A percentile compares a stretch with the other conserved stretches of the same genome.
These are phyloP conservation scores for Fulvia fulva DNA, from an alignment of 2,329 filamentous ascomycete genomes.

Conservation along the genomic window DNA sequence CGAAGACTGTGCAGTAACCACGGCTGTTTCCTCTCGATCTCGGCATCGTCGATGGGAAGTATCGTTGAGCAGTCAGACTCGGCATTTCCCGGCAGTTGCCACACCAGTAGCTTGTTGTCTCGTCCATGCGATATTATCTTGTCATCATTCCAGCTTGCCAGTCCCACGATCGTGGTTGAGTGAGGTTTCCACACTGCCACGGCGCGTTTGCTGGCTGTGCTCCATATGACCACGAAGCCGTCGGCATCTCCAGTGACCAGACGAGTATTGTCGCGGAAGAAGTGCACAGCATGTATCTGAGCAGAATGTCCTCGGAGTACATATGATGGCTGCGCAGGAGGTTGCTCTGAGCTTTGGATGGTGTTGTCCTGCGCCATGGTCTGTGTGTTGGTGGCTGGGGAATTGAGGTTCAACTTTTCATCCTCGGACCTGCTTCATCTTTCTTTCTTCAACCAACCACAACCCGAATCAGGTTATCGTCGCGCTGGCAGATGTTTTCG, in stretches of 20 bases:
- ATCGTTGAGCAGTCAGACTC: conserved; percentile 62
- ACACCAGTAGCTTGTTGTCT: conserved; percentile 81
- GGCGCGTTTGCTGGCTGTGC: conserved; percentile 73
- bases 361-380: conserved; percentile 7
- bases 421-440: not conserved
- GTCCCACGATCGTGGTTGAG: conserved; percentile 68
- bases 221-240: conserved; percentile 85
- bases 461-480: not conserved
- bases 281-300: conserved; percentile 72
- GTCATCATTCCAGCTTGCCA: conserved; percentile 66
- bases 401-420: not conserved
- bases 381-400: not conserved
- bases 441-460: not conserved
- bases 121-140: conserved; percentile 88
- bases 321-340: conserved; percentile 57
- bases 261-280: conserved; percentile 68
- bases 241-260: conserved; percentile 85
- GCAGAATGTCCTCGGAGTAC: conserved; percentile 82
- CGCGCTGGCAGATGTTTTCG: not conserved
- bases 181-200: conserved; percentile 85
- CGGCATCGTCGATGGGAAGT: conserved; percentile 63
- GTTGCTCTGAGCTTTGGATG: conserved; percentile 24
- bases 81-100: conserved; percentile 63
- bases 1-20: conserved; percentile 81
- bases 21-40: conserved; percentile 56